Evolutionary conservation across 805 yeast genomes (phyloP), one percentile per base, ranked within the genome.

Genomic region (Sugiyamaella mastotermitis): DNA sequence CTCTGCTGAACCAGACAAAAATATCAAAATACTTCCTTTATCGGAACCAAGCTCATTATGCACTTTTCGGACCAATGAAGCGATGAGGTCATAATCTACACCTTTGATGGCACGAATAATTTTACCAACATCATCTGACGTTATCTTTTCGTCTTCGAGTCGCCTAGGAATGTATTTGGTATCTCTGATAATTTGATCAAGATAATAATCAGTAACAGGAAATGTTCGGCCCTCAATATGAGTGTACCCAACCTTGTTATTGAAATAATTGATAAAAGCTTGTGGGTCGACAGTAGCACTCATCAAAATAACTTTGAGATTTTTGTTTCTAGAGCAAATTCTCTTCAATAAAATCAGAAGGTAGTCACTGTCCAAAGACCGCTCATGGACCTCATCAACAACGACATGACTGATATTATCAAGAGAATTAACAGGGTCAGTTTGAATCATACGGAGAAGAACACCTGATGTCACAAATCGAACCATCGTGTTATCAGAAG

Each of bases 371-470:
- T 90, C 97, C 40, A 88, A 75, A 0, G 96, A 86, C 48, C 97
- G 65, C 60, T 90, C 97, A 57, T 90, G 97, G n/a, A 90, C 97
- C 61, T 90, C 97, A 67, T 90, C 97, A 27, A 88, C 76, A 28
- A 88, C 78, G 26, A 88, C 73, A 52, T 81, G 83, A 22, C 79
- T 76, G 13, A 88, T 61, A 38, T 72, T 62, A 5, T 48, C 45
- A 4, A 54, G 41, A 1, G 56, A 54, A 0, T 53, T 49, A 5
- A 57, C 55, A 30, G 74, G 53, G 37, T 68, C 64, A 10, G 68
- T 60, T 56, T 88, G 97, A 18, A 88, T 66, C 78, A 88, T 82
- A 44, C 96, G 70, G 19, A 90, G 72, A 32, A 90, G 67, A 4
- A 90, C 92, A 71, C 97, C 97, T 0, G 95, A 84, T 1, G 97